Evolutionary conservation across 2,329 filamentous ascomycete species (phyloP).

Genomic region (Diaporthe citrichinensis): DNA sequence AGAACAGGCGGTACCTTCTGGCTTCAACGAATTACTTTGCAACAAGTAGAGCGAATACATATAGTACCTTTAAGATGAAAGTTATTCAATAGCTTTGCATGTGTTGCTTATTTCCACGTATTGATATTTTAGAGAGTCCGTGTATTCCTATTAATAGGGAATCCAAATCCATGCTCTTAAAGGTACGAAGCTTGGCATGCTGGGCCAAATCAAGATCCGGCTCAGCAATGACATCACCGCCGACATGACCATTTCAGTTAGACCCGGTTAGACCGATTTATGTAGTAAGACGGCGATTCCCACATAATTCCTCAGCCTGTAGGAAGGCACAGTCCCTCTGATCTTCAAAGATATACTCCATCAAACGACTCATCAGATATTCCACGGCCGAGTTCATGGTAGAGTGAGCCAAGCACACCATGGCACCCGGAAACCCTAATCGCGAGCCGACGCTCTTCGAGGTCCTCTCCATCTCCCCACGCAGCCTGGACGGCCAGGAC

Average conservation of each 20-base stretch:
- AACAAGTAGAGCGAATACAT: neutral
- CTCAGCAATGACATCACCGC: conserved; percentile 25
- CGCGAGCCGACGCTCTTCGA: conserved; percentile 59
- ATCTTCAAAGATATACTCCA: neutral
- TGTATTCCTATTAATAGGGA: neutral
- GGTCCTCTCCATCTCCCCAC: conserved; percentile 58
- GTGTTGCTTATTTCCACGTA: neutral
- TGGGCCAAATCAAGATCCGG: conserved; percentile 6
- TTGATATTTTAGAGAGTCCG: neutral
- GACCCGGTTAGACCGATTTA: neutral
- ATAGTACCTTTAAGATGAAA: no score
- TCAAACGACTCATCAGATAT: neutral
- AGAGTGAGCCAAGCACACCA: neutral
- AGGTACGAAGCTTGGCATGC: neutral
- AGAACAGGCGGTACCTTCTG: neutral
- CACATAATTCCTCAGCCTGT: neutral
- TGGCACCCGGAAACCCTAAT: conserved; percentile 8
- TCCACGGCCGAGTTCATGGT: neutral
- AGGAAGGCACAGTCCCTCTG: neutral
- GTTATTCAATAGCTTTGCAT: no score
- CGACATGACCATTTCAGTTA: neutral
- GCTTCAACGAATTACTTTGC: neutral
- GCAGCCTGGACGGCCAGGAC: conserved; percentile 51
- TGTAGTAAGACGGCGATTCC: neutral
- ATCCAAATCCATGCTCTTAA: neutral